These are phyloP conservation scores for Pythium plurisporium DNA, from an alignment of 352 stramenopile genomes.

Conservation along the genomic window DNA sequence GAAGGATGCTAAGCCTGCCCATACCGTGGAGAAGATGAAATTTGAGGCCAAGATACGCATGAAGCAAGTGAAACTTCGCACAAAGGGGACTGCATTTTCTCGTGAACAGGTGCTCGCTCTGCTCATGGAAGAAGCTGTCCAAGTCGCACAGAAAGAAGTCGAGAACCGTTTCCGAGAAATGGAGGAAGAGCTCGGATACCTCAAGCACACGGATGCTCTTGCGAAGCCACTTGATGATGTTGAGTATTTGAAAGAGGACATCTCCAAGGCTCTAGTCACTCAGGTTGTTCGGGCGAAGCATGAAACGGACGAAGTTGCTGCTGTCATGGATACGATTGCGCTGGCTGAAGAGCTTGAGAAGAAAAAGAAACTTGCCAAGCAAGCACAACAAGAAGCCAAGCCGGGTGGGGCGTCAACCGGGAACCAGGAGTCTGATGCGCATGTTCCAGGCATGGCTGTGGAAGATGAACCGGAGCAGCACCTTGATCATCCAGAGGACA, in stretches of 20 bases:
- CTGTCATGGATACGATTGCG: slow-evolving; percentile 52
- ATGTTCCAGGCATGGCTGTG: background rate
- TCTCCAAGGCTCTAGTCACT: slow-evolving; percentile 55
- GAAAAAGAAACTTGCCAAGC: slow-evolving; percentile 23
- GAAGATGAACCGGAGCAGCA: slow-evolving; percentile 32
- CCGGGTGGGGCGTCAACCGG: slow-evolving; percentile 3
- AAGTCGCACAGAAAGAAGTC: slow-evolving; percentile 69
- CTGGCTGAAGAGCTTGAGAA: slow-evolving; percentile 47
- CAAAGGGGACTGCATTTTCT: slow-evolving; percentile 72
- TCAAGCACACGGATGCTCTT: slow-evolving; percentile 41
- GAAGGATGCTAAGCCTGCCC: slow-evolving; percentile 64
- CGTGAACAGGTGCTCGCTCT: slow-evolving; percentile 78
- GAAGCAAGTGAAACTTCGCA: slow-evolving; percentile 88
- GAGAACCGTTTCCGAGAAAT: slow-evolving; percentile 84
- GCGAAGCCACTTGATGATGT: slow-evolving; percentile 42
- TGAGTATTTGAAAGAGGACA: slow-evolving; percentile 53
- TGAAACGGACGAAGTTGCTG: slow-evolving; percentile 34
- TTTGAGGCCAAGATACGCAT: slow-evolving; percentile 93
- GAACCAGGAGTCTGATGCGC: background rate
- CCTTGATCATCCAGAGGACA: slow-evolving; percentile 40
- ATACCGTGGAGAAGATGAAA: slow-evolving; percentile 89
- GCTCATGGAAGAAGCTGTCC: slow-evolving; percentile 82
- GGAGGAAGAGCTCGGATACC: slow-evolving; percentile 79
- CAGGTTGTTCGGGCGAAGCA: slow-evolving; percentile 61
- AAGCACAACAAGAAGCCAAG: slow-evolving; percentile 16